Percentiles rank a stretch among this genome's conserved stretches.
Evolutionary conservation across 129 eudicot species (phyloP).

Genomic region (Artemisia argyi): DNA sequence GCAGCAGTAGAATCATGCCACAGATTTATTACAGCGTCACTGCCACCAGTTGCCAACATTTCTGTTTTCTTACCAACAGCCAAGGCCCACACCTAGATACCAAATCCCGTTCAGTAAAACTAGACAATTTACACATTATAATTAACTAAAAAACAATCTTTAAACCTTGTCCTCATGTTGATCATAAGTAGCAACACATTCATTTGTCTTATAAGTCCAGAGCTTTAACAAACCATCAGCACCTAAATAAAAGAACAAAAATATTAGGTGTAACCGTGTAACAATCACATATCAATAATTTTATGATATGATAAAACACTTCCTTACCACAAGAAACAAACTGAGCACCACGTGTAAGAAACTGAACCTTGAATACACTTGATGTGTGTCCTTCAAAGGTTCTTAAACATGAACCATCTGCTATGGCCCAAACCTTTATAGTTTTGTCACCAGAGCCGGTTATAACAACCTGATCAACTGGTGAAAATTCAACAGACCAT

Average conservation of each 20-base stretch:
- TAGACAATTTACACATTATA: no score
- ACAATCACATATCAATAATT: background rate
- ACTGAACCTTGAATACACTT: conserved; percentile 81
- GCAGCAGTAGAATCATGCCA: conserved; percentile 95
- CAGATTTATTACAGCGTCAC: conserved; percentile 83
- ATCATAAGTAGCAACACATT: conserved; percentile 89
- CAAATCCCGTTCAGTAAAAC: no score
- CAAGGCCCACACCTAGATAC: conserved; percentile 83
- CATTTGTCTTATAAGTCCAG: conserved; percentile 82
- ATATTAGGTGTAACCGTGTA: background rate
- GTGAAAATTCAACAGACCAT: conserved; percentile 97
- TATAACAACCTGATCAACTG: conserved; percentile 89
- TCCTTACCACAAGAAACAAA: conserved; percentile 82
- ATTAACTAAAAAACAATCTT: background rate
- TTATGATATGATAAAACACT: background rate
- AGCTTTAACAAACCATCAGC: conserved; percentile 94
- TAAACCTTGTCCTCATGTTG: conserved; percentile 89
- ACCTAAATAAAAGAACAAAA: conserved; percentile 42
- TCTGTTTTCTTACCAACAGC: conserved; percentile 92
- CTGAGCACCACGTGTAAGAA: conserved; percentile 85
- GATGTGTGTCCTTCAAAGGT: conserved; percentile 98
- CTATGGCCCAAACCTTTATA: conserved; percentile 79
- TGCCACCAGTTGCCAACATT: conserved; percentile 94
- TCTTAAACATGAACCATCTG: conserved; percentile 90
- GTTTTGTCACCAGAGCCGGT: conserved; percentile 97